Base-by-base conservation (phyloP, 495 filamentous ascomycete genomes). In the Mytilinidion resinicola region DNA sequence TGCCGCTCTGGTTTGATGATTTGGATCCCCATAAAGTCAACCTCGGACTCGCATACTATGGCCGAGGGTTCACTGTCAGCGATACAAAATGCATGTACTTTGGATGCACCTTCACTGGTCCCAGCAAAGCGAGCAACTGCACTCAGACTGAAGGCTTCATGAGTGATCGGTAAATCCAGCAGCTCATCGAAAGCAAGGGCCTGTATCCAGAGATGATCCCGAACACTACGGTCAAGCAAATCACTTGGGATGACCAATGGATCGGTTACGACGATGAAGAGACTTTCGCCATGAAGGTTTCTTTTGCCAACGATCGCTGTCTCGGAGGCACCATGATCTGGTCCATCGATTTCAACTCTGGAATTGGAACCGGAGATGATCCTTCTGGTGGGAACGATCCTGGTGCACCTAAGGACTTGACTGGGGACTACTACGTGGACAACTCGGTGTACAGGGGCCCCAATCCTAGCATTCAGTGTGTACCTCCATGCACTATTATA, bases 1-100 rank as follows among this genome's bases (percentile, higher is more conserved):
- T 69, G 14, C 69, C 73, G 1, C 57, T 79, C 14, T 77, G 74
- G 73, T 65, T 67, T 30, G 71, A 73, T 17, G 59, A 69, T 17
- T 49, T 79, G 9, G 17, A 61, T 11, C 63, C 71, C 0, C 36
- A 21, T 1, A 70, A 75, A 19, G 63, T 79, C 9, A 72, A 75
- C 15, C 11, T 79, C 1, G 76, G 77, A 4, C 53, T 78, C 1
- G 76, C 69, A 0, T 73, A 72, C 55, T 78, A 79, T 61, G 76
- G 68, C 12, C 62, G 73, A 1, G 59, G 46, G n/a, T 80, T 73
- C 60, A 77, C 74, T 0, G 59, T 77, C 30, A 3, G 48, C 0
- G 67, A 76, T 41, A 39, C 68, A 0, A 37, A n/a, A 8, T 80
- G 77, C 59, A 12, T 9, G 14, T 3, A 15, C 9, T 0, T 61